Conservation (phyloP, 192 early-diverging fungal species). For the Spinellus fusiger region DNA sequence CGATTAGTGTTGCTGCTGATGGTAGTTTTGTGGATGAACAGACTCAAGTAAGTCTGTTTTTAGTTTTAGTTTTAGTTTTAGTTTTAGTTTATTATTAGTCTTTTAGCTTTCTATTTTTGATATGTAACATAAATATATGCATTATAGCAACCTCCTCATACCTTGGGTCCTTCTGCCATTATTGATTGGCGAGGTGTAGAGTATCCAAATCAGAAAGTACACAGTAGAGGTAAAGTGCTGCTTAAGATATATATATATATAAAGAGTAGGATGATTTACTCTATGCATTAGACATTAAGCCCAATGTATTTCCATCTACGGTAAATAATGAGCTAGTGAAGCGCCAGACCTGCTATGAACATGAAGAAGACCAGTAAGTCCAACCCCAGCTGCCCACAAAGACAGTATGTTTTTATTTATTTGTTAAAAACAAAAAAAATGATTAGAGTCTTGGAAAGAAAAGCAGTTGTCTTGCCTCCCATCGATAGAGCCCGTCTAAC, state of each 20-base stretch:
- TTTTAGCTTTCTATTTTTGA: too few relatives aligned
- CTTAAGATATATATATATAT: background rate
- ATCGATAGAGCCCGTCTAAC: conserved; percentile 22
- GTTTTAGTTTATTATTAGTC: too few relatives aligned
- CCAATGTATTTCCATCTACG: background rate
- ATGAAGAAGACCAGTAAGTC: conserved; percentile 36
- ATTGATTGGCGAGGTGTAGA: conserved; percentile 63
- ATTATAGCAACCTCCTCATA: conserved; percentile 47
- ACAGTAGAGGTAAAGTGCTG: conserved; percentile 35
- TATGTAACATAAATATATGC: background rate
- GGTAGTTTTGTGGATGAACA: conserved; percentile 66
- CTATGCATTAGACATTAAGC: background rate
- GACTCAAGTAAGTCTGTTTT: conserved; percentile 44
- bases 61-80: too few relatives aligned
- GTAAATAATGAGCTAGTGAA: conserved; percentile 37
- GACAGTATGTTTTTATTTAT: background rate
- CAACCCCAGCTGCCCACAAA: background rate
- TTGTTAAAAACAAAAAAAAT: too few relatives aligned
- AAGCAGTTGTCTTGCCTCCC: conserved; percentile 7
- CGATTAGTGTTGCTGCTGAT: conserved; percentile 58
- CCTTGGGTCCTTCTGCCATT: conserved; percentile 51
- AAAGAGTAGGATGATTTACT: background rate
- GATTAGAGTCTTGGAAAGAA: background rate
- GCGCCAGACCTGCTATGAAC: conserved; percentile 34
- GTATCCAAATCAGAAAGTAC: conserved; percentile 53